phyloP scores from a whole-genome alignment of 106 monocot genomes.

The Dendrobium nobile region DNA sequence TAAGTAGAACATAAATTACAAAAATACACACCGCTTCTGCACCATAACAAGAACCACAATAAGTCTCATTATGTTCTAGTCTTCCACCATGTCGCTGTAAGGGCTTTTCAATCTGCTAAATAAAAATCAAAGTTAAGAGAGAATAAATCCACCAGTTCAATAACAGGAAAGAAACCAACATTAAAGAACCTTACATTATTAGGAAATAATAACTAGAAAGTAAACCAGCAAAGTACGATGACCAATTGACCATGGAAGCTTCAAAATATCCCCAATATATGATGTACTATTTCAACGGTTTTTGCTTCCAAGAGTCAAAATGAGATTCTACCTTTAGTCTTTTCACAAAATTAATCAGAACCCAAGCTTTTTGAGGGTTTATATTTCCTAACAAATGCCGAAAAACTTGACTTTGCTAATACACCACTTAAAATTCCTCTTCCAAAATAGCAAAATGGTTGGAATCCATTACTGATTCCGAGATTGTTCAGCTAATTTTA shows the following conservation, averaged over 20 bases:
- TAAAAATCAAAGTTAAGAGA: conserved; percentile 1
- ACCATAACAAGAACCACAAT: conserved; percentile 72
- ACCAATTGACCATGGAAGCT: not conserved
- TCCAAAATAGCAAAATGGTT: not conserved
- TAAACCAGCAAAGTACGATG: not conserved
- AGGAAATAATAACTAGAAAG: not conserved
- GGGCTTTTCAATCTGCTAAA: conserved; percentile 21
- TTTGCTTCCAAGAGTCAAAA: not conserved
- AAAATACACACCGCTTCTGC: conserved; percentile 32
- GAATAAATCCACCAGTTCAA: not conserved
- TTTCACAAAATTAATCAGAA: not conserved
- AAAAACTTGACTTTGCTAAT: not conserved
- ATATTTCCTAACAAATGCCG: not conserved
- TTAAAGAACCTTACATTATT: not conserved
- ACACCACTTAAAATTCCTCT: not conserved
- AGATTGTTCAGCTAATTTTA: not conserved
- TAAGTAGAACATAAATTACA: conserved; percentile 5
- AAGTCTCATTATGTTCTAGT: conserved; percentile 88
- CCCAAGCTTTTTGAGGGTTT: not conserved
- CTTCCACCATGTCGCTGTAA: conserved; percentile 86
- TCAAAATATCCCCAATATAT: too few relatives aligned
- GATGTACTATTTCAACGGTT: too few relatives aligned
- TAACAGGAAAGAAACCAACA: not conserved
- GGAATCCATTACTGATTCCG: not conserved
- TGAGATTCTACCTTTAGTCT: not conserved